Evolutionary conservation across 306 rosid species (phyloP).

Genomic region (Psophocarpus tetragonolobus): DNA sequence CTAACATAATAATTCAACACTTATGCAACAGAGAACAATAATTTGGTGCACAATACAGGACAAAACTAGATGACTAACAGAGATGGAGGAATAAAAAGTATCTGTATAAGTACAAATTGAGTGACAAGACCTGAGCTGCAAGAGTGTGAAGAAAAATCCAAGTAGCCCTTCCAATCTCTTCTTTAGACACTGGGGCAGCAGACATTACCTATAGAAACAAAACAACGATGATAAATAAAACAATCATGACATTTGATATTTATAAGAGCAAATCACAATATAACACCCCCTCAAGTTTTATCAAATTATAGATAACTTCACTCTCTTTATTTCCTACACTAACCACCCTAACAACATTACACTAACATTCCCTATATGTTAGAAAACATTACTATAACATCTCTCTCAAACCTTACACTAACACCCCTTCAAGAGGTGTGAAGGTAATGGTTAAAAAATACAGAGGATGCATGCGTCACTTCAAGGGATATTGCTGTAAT

Average conservation of each 20-base stretch:
- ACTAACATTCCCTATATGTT: no score
- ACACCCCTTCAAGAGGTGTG: no score
- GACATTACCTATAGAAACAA: conserved; percentile 52
- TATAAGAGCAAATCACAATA: no score
- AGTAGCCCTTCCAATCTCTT: conserved; percentile 87
- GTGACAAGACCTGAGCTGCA: conserved; percentile 78
- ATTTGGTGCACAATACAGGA: conserved; percentile 7
- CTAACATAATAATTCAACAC: not conserved
- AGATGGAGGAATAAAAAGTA: not conserved
- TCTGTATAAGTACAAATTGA: conserved; percentile 10
- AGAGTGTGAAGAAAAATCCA: conserved; percentile 98
- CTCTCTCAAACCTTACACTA: no score
- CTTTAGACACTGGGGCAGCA: conserved; percentile 60
- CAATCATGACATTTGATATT: not conserved
- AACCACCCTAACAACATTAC: no score
- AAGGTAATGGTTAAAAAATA: no score
- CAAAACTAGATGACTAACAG: not conserved
- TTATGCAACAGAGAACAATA: not conserved
- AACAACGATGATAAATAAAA: not conserved
- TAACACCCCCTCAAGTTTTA: no score
- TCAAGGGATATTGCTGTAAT: no score
- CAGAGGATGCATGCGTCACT: no score
- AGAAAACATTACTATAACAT: no score
- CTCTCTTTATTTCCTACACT: no score
- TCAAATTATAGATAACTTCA: no score